Evolutionary conservation across 176 grass and related monocot species (phyloP).

Genomic region (Phyllostachys edulis): DNA sequence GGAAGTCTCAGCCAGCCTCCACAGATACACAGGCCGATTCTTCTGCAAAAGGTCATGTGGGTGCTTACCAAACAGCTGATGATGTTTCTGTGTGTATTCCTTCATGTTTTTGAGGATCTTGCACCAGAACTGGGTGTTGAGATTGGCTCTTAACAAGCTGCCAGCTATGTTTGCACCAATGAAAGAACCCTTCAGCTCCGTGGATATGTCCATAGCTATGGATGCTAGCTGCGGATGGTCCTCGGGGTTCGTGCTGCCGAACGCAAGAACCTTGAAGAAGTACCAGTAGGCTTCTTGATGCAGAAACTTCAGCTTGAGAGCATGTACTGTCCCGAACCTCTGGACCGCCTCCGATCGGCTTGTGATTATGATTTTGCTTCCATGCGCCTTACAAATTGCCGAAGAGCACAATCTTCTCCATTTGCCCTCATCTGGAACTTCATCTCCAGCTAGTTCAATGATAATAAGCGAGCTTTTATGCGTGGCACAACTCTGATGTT

Average conservation of each 20-base stretch:
- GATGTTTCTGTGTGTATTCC: slow-evolving; percentile 20
- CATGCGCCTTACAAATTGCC: neutral
- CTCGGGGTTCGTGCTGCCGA: slow-evolving; percentile 22
- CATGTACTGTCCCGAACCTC: neutral
- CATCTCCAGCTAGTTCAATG: neutral
- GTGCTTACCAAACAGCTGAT: slow-evolving; percentile 1
- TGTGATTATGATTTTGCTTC: slow-evolving; percentile 38
- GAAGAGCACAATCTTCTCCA: slow-evolving; percentile 21
- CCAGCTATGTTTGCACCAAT: slow-evolving; percentile 22
- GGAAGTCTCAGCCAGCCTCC: slow-evolving; percentile 19
- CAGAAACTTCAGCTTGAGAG: slow-evolving; percentile 4
- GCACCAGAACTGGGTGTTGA: neutral
- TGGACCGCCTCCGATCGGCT: neutral
- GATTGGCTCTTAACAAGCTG: slow-evolving; percentile 37
- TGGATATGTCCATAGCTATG: slow-evolving; percentile 33
- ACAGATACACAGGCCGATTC: neutral
- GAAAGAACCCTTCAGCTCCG: slow-evolving; percentile 5
- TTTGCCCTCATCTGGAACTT: neutral
- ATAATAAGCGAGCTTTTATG: neutral
- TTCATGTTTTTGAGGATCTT: slow-evolving; percentile 10
- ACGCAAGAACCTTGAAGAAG: slow-evolving; percentile 41
- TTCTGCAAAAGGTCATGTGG: neutral
- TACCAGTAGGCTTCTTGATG: slow-evolving; percentile 30
- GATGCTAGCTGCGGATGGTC: slow-evolving; percentile 22
- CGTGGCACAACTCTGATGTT: neutral